Evolutionary conservation across 495 filamentous ascomycete species (phyloP).

Genomic region (Aspergillus coremiiformis): DNA sequence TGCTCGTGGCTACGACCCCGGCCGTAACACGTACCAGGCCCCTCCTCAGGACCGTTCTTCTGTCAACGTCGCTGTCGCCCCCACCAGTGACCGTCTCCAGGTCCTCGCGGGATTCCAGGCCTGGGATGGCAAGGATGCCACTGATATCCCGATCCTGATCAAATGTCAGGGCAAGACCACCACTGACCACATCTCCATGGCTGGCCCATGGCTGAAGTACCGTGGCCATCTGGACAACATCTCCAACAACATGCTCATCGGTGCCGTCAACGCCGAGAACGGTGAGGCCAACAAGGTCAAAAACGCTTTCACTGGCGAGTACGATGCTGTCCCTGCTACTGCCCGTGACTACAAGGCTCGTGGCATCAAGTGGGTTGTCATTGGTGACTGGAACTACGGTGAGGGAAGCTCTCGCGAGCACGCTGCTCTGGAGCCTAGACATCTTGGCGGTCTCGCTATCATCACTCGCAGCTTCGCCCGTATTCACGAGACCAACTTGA

Average conservation of each 20-base stretch:
- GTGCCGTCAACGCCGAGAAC: conserved; percentile 91
- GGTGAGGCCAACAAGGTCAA: conserved; percentile 97
- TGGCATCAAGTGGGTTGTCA: conserved; percentile 91
- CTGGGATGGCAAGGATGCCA: conserved; percentile 94
- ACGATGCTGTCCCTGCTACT: conserved; percentile 82
- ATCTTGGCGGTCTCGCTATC: conserved; percentile 95
- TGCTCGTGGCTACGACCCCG: conserved; percentile 78
- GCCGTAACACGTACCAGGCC: conserved; percentile 93
- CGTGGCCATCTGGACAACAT: conserved; percentile 99
- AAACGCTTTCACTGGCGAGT: conserved; percentile 78
- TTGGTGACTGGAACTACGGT: conserved; percentile 99
- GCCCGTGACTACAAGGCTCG: conserved; percentile 98
- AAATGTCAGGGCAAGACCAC: conserved; percentile 98
- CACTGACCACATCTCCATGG: conserved; percentile 98
- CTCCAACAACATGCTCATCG: conserved; percentile 99
- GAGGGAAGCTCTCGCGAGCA: conserved; percentile 97
- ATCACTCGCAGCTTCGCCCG: conserved; percentile 94
- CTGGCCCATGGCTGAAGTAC: conserved; percentile 99
- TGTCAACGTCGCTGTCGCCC: conserved; percentile 78
- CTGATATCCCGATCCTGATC: conserved; percentile 87
- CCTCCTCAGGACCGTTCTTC: conserved; percentile 70
- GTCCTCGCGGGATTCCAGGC: conserved; percentile 74
- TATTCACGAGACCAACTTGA: conserved; percentile 99
- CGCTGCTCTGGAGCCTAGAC: conserved; percentile 93
- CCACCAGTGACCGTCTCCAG: conserved; percentile 88